A percentile compares a stretch with the other conserved stretches of the same genome.
Evolutionary conservation across 257 asterid genomes (phyloP).

Genomic region (Capsicum baccatum): DNA sequence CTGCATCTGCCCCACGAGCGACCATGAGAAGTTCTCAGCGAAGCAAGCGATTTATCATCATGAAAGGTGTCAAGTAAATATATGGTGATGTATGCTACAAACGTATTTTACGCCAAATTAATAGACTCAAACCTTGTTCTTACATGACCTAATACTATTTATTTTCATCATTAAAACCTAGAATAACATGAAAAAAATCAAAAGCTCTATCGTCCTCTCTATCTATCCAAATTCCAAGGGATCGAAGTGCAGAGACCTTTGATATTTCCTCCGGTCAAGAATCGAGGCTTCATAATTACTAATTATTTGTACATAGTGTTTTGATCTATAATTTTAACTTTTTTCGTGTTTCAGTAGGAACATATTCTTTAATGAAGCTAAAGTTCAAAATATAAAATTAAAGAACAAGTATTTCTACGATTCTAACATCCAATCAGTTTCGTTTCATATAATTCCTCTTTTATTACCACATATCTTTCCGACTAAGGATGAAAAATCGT

Average conservation of each 20-base stretch:
- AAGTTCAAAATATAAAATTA: neutral
- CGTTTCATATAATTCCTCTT: neutral
- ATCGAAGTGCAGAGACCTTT: neutral
- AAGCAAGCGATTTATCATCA: neutral
- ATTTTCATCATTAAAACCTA: neutral
- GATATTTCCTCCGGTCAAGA: neutral
- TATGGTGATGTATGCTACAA: neutral
- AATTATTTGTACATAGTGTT: neutral
- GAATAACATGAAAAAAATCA: neutral
- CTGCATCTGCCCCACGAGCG: too few relatives aligned
- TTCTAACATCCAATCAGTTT: neutral
- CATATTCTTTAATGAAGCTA: neutral
- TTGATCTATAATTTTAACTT: neutral
- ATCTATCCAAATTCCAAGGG: neutral
- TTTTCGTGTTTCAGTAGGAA: neutral
- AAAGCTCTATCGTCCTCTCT: neutral
- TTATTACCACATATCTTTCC: neutral
- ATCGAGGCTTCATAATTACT: neutral
- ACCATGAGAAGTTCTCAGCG: neutral
- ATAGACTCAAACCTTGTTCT: neutral
- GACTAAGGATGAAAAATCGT: neutral
- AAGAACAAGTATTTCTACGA: too few relatives aligned
- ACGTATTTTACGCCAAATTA: too few relatives aligned
- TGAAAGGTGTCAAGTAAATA: neutral
- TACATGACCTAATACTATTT: neutral